Evolutionary conservation across 1,139 yeast genomes (phyloP).

Genomic region (Blastobotrys elegans): DNA sequence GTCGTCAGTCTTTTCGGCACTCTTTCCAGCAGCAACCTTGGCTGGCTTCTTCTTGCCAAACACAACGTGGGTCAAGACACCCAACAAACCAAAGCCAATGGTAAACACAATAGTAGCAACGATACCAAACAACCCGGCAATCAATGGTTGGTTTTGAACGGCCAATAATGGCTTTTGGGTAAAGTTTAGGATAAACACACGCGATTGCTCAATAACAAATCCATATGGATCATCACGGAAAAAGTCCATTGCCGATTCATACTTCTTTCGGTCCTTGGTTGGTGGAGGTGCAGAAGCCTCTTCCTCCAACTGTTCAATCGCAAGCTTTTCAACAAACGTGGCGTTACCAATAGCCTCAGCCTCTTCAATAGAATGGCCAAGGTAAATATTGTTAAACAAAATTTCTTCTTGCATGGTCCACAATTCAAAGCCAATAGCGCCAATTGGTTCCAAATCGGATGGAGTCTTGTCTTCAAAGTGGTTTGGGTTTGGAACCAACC

Average conservation of each 20-base stretch:
- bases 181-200: slow-evolving; percentile 33
- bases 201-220: slow-evolving; percentile 28
- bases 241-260: slow-evolving; percentile 27
- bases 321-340: slow-evolving; percentile 61
- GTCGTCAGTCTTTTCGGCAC: slow-evolving; percentile 14
- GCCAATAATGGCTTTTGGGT: slow-evolving; percentile 32
- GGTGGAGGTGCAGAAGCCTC: slow-evolving; percentile 28
- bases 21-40: slow-evolving; percentile 4
- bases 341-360: slow-evolving; percentile 79
- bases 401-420: slow-evolving; percentile 82
- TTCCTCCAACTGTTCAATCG: slow-evolving; percentile 45
- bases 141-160: slow-evolving; percentile 33
- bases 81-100: slow-evolving; percentile 28
- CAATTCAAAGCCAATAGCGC: slow-evolving; percentile 82
- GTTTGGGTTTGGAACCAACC: slow-evolving; percentile 60
- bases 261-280: slow-evolving; percentile 23
- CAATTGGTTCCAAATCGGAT: slow-evolving; percentile 60
- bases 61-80: slow-evolving; percentile 22
- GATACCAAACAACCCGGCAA: slow-evolving; percentile 28
- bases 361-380: slow-evolving; percentile 76
- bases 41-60: slow-evolving; percentile 17
- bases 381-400: slow-evolving; percentile 74
- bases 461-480: slow-evolving; percentile 58
- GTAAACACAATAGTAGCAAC: slow-evolving; percentile 19
- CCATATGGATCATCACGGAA: slow-evolving; percentile 36